Conservation (phyloP, 805 yeast genomes). For the Kodamaea kakaduensis region DNA sequence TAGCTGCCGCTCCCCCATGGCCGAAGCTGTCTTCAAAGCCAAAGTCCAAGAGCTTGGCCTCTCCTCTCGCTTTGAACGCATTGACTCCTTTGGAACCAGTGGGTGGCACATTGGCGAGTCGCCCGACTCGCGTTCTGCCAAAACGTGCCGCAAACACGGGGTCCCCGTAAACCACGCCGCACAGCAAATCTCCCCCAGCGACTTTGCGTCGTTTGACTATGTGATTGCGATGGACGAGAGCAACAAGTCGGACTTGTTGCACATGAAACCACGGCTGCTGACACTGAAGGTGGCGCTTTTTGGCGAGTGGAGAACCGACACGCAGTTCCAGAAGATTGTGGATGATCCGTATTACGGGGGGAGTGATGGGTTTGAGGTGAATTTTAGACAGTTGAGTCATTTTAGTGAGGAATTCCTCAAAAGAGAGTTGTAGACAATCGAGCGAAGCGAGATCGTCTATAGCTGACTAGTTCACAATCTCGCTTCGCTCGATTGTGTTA, state of each 20-base stretch:
- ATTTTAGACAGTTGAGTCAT: slow-evolving; percentile 68
- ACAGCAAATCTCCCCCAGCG: slow-evolving; percentile 55
- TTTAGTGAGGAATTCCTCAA: slow-evolving; percentile 70
- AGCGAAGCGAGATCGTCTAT: no score
- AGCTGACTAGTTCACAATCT: background rate
- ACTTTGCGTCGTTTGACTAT: slow-evolving; percentile 60
- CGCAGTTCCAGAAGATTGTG: slow-evolving; percentile 51
- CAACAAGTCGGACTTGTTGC: slow-evolving; percentile 48
- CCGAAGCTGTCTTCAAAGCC: slow-evolving; percentile 83
- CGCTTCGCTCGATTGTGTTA: no score
- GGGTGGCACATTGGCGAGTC: slow-evolving; percentile 78
- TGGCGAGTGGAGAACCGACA: slow-evolving; percentile 73
- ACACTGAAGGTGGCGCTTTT: slow-evolving; percentile 56
- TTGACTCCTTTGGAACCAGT: slow-evolving; percentile 89
- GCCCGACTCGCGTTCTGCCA: slow-evolving; percentile 73
- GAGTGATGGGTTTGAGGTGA: slow-evolving; percentile 71
- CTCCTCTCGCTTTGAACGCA: slow-evolving; percentile 41
- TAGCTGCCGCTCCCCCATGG: slow-evolving; percentile 96
- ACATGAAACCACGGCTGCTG: slow-evolving; percentile 48
- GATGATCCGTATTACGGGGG: slow-evolving; percentile 96
- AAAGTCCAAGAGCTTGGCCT: slow-evolving; percentile 51
- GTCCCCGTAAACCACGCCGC: slow-evolving; percentile 74
- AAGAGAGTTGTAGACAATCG: slow-evolving; percentile 36
- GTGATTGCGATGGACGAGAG: slow-evolving; percentile 69
- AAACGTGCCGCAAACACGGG: slow-evolving; percentile 64